These are phyloP conservation scores for Candida methanosorbosa DNA, from an alignment of 805 yeast species.

Conservation along the genomic window DNA sequence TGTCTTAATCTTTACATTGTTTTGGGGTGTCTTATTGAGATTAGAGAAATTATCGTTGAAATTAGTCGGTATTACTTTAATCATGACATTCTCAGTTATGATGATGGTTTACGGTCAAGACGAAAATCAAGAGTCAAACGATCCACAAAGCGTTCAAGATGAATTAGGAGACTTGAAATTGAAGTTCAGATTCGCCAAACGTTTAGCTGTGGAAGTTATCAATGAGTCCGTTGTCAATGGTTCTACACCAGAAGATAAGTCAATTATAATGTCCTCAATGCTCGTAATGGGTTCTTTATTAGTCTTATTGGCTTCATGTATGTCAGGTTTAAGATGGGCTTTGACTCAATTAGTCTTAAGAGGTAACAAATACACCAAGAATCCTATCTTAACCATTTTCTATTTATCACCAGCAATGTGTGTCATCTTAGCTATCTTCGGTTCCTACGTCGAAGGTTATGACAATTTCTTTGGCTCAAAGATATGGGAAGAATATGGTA, in stretches of 20 bases:
- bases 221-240: slow-evolving; percentile 7
- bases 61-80: slow-evolving; percentile 52
- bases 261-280: slow-evolving; percentile 7
- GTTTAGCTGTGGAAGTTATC: slow-evolving; percentile 7
- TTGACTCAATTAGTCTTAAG: slow-evolving; percentile 73
- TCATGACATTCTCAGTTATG: slow-evolving; percentile 77
- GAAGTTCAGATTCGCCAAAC: slow-evolving; percentile 9
- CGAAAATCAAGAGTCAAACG: slow-evolving; percentile 5
- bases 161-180: slow-evolving; percentile 13
- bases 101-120: slow-evolving; percentile 60
- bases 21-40: slow-evolving; percentile 72
- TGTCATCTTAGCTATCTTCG: slow-evolving; percentile 45
- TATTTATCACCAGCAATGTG: slow-evolving; percentile 79
- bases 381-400: slow-evolving; percentile 74
- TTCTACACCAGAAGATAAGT: slow-evolving; percentile 1
- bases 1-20: slow-evolving; percentile 65
- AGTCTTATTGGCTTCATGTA: slow-evolving; percentile 64
- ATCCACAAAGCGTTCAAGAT: slow-evolving; percentile 9
- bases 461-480: slow-evolving; percentile 35
- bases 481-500: slow-evolving; percentile 53
- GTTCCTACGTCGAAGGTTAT: slow-evolving; percentile 67
- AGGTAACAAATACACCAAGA: slow-evolving; percentile 44
- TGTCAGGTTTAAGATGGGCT: slow-evolving; percentile 89
- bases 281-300: slow-evolving; percentile 52
- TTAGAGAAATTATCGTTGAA: slow-evolving; percentile 64